A percentile compares a stretch with the other conserved stretches of the same genome.
phyloP scores from a whole-genome alignment of 2,329 filamentous ascomycete species.

The Verticillium alfalfae region DNA sequence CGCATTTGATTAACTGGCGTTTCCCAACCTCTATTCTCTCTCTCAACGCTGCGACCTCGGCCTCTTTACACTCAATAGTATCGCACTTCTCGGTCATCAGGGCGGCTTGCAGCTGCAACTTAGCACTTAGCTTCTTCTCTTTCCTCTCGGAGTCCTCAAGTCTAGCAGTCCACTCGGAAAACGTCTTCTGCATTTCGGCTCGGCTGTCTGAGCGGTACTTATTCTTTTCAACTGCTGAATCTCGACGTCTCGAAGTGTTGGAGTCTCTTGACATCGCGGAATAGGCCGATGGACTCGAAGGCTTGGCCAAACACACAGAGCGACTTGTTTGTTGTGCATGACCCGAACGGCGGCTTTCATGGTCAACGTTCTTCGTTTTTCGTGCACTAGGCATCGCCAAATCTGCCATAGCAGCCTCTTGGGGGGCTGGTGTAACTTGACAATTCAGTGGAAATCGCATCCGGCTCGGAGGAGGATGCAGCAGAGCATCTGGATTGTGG shows the following conservation, averaged over 20 bases:
- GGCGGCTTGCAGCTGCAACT: constrained; percentile 1
- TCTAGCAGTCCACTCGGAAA: neutral
- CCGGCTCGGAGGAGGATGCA: neutral
- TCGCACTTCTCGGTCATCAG: neutral
- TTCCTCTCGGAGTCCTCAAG: neutral
- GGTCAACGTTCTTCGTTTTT: neutral
- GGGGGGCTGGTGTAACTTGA: neutral
- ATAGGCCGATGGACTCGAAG: neutral
- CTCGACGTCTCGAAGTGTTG: constrained; percentile 1
- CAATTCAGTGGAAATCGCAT: neutral
- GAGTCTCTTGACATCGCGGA: neutral
- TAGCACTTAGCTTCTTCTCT: neutral
- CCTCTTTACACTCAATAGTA: neutral
- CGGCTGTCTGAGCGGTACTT: neutral
- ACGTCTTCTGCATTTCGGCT: neutral
- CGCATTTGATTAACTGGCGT: neutral
- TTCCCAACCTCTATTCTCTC: neutral
- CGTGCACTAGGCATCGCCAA: neutral
- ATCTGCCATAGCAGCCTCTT: neutral
- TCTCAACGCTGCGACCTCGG: constrained; percentile 1
- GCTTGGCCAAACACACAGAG: neutral
- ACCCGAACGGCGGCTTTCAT: neutral
- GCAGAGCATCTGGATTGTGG: neutral
- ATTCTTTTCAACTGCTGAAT: too few species aligned
- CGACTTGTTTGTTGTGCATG: neutral